These are phyloP conservation scores for Alternaria brassicae DNA, from an alignment of 2,329 filamentous ascomycete genomes.

Conservation along the genomic window DNA sequence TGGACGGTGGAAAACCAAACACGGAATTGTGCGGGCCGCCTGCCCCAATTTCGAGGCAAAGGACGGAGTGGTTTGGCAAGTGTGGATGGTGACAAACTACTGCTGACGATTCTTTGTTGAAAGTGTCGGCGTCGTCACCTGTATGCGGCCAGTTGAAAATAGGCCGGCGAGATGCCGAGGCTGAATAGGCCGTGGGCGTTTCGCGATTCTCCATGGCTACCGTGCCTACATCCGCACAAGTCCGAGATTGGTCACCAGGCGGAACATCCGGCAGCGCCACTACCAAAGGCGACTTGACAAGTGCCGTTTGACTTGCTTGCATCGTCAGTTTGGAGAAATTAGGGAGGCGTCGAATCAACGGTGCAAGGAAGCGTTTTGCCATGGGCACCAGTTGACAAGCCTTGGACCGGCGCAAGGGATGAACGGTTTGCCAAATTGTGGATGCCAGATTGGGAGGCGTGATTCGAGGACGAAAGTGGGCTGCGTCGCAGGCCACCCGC, in stretches of 20 bases:
- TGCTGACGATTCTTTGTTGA: slow-evolving; percentile 16
- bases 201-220: slow-evolving; percentile 31
- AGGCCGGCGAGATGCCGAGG: slow-evolving; percentile 26
- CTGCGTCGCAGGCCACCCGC: slow-evolving; percentile 30
- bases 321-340: slow-evolving; percentile 10
- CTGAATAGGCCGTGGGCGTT: slow-evolving; percentile 24
- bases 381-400: slow-evolving; percentile 29
- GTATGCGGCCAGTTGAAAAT: slow-evolving; percentile 20
- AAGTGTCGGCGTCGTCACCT: slow-evolving; percentile 19
- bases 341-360: slow-evolving; percentile 33
- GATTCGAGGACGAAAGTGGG: slow-evolving; percentile 38
- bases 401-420: slow-evolving; percentile 35
- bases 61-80: slow-evolving; percentile 17
- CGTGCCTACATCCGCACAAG: slow-evolving; percentile 36
- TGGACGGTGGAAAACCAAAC: slow-evolving; percentile 31
- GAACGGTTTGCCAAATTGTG: slow-evolving; percentile 34
- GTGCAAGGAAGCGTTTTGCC: slow-evolving; percentile 18
- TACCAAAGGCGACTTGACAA: slow-evolving; percentile 20
- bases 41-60: slow-evolving; percentile 22
- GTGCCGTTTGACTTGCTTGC: slow-evolving; percentile 21
- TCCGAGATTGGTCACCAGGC: slow-evolving; percentile 43
- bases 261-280: slow-evolving; percentile 40
- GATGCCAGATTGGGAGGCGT: slow-evolving; percentile 35
- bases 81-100: slow-evolving; percentile 14
- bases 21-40: slow-evolving; percentile 40